phyloP scores from a whole-genome alignment of 805 yeast species.

The Candida tammaniensis region DNA sequence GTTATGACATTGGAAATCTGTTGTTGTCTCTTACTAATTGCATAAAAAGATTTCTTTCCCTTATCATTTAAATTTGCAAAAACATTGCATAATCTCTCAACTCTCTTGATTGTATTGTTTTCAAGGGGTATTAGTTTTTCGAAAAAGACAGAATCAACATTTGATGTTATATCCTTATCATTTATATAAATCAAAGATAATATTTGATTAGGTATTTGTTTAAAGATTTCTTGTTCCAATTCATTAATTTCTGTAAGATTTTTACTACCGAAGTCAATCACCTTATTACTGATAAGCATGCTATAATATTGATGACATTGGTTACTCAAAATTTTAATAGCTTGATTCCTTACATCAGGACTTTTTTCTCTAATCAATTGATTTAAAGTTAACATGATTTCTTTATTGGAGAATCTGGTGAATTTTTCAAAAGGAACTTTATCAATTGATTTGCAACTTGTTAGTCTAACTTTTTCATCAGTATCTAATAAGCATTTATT shows the following conservation, averaged over 20 bases:
- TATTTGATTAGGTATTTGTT: constrained; percentile 62
- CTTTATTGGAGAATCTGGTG: constrained; percentile 45
- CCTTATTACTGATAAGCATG: constrained; percentile 12
- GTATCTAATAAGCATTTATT: constrained; percentile 70
- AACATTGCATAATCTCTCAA: constrained; percentile 50
- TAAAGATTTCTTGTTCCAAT: constrained; percentile 28
- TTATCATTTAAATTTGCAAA: constrained; percentile 50
- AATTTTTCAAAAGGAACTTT: constrained; percentile 46
- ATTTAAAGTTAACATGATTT: constrained; percentile 52
- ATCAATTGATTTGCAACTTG: constrained; percentile 53
- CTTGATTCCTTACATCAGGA: constrained; percentile 57
- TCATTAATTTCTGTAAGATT: constrained; percentile 21
- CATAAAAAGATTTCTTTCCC: constrained; percentile 62
- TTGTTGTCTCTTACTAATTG: constrained; percentile 67
- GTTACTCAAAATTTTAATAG: constrained; percentile 52
- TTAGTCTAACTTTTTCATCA: constrained; percentile 68
- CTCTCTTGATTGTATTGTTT: constrained; percentile 43
- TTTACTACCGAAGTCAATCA: constrained; percentile 30
- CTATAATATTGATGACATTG: constrained; percentile 49
- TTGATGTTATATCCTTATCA: constrained; percentile 60
- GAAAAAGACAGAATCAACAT: constrained; percentile 59
- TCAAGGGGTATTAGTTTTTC: constrained; percentile 62
- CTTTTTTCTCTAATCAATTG: constrained; percentile 73
- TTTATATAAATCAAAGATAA: constrained; percentile 71
- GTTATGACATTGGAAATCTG: constrained; percentile 52